Percentiles rank a stretch among this genome's conserved stretches.
These are phyloP conservation scores for Skeletonema costatum DNA, from an alignment of 108 stramenopile species.

Conservation along the genomic window DNA sequence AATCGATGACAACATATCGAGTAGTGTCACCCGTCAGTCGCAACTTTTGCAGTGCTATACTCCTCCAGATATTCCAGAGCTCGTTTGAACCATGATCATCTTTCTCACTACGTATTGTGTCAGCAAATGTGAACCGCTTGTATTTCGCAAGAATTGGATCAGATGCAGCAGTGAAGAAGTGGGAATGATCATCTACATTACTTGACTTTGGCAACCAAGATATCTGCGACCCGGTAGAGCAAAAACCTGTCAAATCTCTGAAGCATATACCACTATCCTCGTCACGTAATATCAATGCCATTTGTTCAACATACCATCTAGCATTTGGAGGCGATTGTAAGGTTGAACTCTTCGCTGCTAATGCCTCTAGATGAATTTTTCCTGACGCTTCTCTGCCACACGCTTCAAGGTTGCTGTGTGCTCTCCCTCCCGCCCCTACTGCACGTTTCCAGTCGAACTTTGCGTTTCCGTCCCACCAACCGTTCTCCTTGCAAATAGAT, in stretches of 20 bases:
- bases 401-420: constrained; percentile 8
- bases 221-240: constrained; percentile 25
- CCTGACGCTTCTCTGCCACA: constrained; percentile 22
- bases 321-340: constrained; percentile 4
- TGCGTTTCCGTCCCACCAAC: constrained; percentile 35
- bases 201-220: constrained; percentile 16
- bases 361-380: neutral
- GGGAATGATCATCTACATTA: neutral
- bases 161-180: constrained; percentile 18
- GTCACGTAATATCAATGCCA: constrained; percentile 12
- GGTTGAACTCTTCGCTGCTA: constrained; percentile 5
- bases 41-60: neutral
- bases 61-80: constrained; percentile 19
- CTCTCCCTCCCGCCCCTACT: constrained; percentile 5
- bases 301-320: constrained; percentile 18
- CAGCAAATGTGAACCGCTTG: constrained; percentile 18
- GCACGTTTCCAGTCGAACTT: constrained; percentile 34
- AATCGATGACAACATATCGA: neutral
- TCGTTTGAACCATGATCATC: constrained; percentile 8
- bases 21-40: neutral
- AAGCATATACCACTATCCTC: constrained; percentile 21
- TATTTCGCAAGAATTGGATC: constrained; percentile 18
- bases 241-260: constrained; percentile 11
- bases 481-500: constrained; percentile 32
- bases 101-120: neutral